Evolutionary conservation across 2,329 filamentous ascomycete genomes (phyloP).

Genomic region (Trichoderma sp.): DNA sequence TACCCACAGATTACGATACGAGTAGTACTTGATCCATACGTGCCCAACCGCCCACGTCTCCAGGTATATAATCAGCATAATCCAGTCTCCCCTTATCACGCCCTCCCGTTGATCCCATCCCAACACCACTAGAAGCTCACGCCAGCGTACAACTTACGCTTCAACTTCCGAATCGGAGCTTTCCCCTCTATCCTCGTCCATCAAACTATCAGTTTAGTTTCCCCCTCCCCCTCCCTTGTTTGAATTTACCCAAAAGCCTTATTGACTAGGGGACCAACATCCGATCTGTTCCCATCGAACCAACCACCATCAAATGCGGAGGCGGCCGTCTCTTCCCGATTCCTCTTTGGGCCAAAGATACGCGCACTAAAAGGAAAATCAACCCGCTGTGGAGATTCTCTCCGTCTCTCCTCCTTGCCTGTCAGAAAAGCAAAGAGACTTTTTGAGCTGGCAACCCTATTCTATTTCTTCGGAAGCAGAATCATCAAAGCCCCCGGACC

Average conservation of each 20-base stretch:
- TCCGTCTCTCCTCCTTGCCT: background rate
- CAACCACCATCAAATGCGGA: conserved; percentile 11
- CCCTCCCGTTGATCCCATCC: background rate
- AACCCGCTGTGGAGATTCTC: background rate
- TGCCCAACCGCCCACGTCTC: background rate
- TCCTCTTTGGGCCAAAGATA: conserved; percentile 20
- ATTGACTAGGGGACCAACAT: background rate
- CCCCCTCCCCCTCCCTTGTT: background rate
- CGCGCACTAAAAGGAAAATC: background rate
- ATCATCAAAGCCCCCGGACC: background rate
- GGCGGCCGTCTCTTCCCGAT: background rate
- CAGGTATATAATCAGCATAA: background rate
- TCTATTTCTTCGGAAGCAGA: background rate
- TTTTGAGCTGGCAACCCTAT: background rate
- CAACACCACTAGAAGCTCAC: background rate
- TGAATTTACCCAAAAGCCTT: background rate
- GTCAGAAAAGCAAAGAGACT: background rate
- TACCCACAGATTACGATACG: background rate
- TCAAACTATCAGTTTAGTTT: background rate
- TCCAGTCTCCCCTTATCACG: background rate
- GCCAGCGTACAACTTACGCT: conserved; percentile 1
- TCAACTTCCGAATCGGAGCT: conserved; percentile 9
- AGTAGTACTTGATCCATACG: background rate
- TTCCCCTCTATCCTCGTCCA: background rate
- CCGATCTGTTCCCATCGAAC: background rate